Evolutionary conservation across 2,329 filamentous ascomycete species (phyloP), one percentile per base, ranked within the genome.

Genomic region (Plenodomus tracheiphilus): DNA sequence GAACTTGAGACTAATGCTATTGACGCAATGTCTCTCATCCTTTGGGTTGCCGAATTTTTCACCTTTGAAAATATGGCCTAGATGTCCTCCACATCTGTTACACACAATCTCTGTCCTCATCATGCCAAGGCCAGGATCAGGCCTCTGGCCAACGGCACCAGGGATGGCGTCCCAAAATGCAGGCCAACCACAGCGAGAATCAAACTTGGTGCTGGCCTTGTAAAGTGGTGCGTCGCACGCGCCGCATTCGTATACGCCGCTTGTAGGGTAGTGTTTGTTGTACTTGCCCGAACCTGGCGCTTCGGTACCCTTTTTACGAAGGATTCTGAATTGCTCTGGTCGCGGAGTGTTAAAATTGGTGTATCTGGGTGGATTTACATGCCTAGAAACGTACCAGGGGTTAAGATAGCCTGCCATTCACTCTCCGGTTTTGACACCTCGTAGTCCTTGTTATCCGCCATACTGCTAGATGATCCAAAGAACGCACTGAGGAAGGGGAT

Each of bases 91-190:
- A 69, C 94, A 99, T 72, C 96, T 96, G 56, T 85, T 83, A 75
- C 94, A 99, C 8, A 95, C 87, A 65, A 99, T 99, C 79, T 99
- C 94, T 13, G 85, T 97, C 59, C 94, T 81, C 67, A 80, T 71
- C 89, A 96, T 96, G 39, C 93, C 93, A 43, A 91, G 81, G 0
- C 85, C 79, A 40, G 75, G 77, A 73, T 99, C 94, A 56, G 85
- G 84, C 66, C 93, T 87, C 54, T 93, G 81, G 30, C 84, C 89
- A 11, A 99, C 91, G 1, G 93, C 93, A 2, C 91, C 92, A 0
- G 94, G 93, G 43, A 99, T 84, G 58, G 88, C 93, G 74, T 99
- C 94, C 71, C 93, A 99, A 76, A 97, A 99, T 11, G 94, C 94
- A 0, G 94, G 94, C 94, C 94, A 99, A 53, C 94, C 94, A 74